Base-by-base conservation (phyloP, 2,329 filamentous ascomycete genomes). In the Dactylonectria macrodidyma region DNA sequence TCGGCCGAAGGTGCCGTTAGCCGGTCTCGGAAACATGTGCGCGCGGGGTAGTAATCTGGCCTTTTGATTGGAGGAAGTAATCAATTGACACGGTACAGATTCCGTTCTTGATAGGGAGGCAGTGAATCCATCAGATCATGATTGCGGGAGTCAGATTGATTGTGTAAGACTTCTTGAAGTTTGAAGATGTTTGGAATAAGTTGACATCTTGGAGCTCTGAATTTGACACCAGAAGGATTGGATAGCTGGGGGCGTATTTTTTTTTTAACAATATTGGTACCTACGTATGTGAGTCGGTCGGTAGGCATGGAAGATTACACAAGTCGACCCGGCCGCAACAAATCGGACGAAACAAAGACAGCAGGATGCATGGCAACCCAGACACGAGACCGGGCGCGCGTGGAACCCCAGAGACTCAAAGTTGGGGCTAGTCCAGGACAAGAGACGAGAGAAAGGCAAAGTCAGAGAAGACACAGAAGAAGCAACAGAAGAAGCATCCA, bases 1-100 rank as follows among this genome's bases (percentile, higher is more conserved):
- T 59, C 70, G 68, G 72, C 69, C 73, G 71, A 73, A 62, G 66
- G 63, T 75, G 73, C 73, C 73, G 73, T 59, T 69, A 67, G 71
- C 73, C 71, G 72, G 73, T 71, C 67, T 73, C 67, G 72, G 69
- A 67, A 76, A 73, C 74, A 73, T 76, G 72, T 76, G 71, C 60
- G 63, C 72, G 74, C 74, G 74, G 74, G 74, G 74, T 75, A 76
- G 66, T 57, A 70, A 59, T 55, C 19, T 38, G 6, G 33, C 11
- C 24, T 30, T 19, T 19, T 74, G 69, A 76, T 76, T 76, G 72
- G 74, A 44, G 50, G 47, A 66, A 64, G 55, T 34, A 44, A 36
- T 59, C 33, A 26, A 65, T 34, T 24, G 66, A 26, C 34, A 59
- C n/a, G 22, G 52, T 50, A 30, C 19, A 22, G n/a, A 36, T 22